Conservation (phyloP, 2,329 filamentous ascomycete genomes). For the Thielaviopsis populi region DNA sequence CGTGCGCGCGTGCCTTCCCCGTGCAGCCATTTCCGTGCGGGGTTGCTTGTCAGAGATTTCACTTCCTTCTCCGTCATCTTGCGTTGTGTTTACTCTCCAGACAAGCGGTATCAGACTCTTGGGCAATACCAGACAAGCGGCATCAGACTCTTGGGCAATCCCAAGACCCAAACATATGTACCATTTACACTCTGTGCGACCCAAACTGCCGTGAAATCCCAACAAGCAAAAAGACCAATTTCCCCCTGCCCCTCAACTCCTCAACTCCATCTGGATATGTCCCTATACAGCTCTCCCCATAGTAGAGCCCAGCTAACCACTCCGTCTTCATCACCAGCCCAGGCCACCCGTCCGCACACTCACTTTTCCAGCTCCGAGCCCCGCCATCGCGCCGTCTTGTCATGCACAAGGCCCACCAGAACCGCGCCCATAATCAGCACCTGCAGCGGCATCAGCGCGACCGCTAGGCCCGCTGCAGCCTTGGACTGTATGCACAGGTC, state of each 20-base stretch:
- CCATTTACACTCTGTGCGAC: not conserved
- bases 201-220: too few relatives aligned
- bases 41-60: not conserved
- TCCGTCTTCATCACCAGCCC: not conserved
- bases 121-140: not conserved
- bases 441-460: conserved; percentile 44
- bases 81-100: too few relatives aligned
- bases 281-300: not conserved
- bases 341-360: not conserved
- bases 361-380: not conserved
- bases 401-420: conserved; percentile 23
- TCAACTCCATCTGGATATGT: not conserved
- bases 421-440: conserved; percentile 33
- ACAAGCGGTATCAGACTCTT: too few relatives aligned
- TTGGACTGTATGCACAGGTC: conserved; percentile 42
- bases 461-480: conserved; percentile 37
- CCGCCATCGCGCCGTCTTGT: conserved; percentile 1
- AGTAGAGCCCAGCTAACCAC: not conserved
- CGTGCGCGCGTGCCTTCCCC: not conserved
- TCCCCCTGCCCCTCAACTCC: too few relatives aligned
- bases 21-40: not conserved
- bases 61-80: not conserved
- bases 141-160: too few relatives aligned
- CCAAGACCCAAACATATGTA: not conserved
- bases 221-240: too few relatives aligned